These are phyloP conservation scores for Adansonia grandidieri DNA, from an alignment of 441 rosid genomes.

Conservation along the genomic window DNA sequence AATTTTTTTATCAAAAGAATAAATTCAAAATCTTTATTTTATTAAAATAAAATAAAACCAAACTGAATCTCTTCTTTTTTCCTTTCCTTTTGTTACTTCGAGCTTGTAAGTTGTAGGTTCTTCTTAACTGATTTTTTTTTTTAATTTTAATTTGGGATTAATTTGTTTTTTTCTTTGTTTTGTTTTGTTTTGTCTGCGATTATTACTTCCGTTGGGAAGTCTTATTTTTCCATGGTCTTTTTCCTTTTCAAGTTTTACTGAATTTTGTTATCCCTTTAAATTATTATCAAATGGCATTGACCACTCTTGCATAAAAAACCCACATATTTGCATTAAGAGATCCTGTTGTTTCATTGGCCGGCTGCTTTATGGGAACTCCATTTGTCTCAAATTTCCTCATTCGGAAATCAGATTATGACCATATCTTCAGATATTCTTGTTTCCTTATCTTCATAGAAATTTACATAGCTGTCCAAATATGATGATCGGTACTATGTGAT, in stretches of 20 bases:
- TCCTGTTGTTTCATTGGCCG: slow-evolving; percentile 16
- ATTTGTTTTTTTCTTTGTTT: background rate
- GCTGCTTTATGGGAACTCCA: slow-evolving; percentile 15
- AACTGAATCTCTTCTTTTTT: too few species aligned
- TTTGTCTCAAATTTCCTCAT: background rate
- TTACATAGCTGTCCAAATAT: too few species aligned
- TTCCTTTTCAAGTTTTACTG: background rate
- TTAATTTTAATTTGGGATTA: background rate
- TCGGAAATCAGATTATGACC: background rate
- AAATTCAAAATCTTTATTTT: too few species aligned
- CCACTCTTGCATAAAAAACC: background rate
- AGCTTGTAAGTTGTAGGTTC: too few species aligned
- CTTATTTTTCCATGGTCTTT: background rate
- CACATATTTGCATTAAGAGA: slow-evolving; percentile 4
- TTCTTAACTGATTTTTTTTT: background rate
- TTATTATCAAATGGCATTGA: slow-evolving; percentile 29
- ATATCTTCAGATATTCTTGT: background rate
- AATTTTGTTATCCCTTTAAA: background rate
- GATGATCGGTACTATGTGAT: too few species aligned
- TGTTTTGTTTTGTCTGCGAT: background rate
- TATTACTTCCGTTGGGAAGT: slow-evolving; percentile 12
- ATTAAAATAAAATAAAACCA: too few species aligned
- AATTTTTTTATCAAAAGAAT: too few species aligned
- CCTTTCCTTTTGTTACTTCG: too few species aligned
- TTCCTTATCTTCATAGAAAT: background rate